Evolutionary conservation across 805 yeast genomes (phyloP), one percentile per base, ranked within the genome.

Genomic region (Hemisphaericaspora nanyangensis): DNA sequence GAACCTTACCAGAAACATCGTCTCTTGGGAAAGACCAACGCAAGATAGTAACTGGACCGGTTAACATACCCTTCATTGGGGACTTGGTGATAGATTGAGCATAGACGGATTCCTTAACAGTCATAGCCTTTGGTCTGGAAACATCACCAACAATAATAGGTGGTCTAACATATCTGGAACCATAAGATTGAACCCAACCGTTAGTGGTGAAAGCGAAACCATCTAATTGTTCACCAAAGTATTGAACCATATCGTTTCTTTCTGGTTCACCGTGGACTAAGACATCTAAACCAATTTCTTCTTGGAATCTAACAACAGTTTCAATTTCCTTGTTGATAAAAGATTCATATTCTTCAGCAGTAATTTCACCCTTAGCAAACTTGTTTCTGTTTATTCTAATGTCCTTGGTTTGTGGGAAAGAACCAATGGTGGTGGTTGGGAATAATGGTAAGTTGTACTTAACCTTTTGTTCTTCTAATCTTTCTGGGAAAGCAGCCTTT

Each of bases 21-120:
- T 90, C 91, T 85, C 99, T 88, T 78, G 99, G 99, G 97, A 93
- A 93, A 58, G 99, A 93, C 99, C 99, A 93, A 82, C 99, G 87
- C 70, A 93, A 84, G 75, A 95, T 88, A 66, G 99, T 93, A 61
- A 93, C 93, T 69, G 99, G 99, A 75, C 99, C 99, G 66, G 99
- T 90, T 69, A 93, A 84, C 99, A 93, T 93, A 87, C 99, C 99
- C 82, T 93, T 93, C 81, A 93, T 86, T 66, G 97, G 96, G 78
- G 85, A 86, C 60, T 80, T 72, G 62, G 97, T 89, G 67, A 93
- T 73, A 49, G 96, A 85, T 80, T 93, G 99, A 59, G 99, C 99
- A 74, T 88, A 93, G 63, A 93, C 96, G 48, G 97, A 90, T 80
- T 93, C 99, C 80, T 89, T 91, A 56, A 93, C 98, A 57, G 99